Conservation (phyloP, 169 alveolate species). For the Blepharisma undulans region DNA sequence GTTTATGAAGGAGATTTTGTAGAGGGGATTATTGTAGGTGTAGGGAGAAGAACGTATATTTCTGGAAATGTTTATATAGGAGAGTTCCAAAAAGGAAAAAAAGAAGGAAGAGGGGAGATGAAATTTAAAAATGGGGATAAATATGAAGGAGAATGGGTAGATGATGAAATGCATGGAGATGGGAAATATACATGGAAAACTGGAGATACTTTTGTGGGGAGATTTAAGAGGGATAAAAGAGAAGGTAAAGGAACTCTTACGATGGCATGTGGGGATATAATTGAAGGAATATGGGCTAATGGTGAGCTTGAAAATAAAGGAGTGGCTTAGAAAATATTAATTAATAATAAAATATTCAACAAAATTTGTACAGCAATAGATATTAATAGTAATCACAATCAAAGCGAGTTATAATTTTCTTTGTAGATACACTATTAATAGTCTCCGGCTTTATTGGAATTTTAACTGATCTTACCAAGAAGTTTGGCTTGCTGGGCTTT, state of each 20-base stretch:
- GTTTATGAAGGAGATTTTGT: constrained; percentile 85
- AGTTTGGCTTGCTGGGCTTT: background rate
- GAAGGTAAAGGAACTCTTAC: constrained; percentile 27
- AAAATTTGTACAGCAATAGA: background rate
- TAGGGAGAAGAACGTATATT: constrained; percentile 71
- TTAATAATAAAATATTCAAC: no score
- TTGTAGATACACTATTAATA: background rate
- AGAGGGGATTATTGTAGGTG: constrained; percentile 78
- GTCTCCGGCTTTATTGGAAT: background rate
- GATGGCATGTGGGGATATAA: background rate
- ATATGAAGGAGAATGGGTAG: constrained; percentile 87
- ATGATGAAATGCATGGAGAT: constrained; percentile 82
- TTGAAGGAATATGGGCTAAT: background rate
- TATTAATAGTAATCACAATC: background rate
- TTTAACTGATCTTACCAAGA: background rate
- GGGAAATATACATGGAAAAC: constrained; percentile 82
- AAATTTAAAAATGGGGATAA: constrained; percentile 85
- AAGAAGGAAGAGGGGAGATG: constrained; percentile 87
- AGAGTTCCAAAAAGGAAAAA: constrained; percentile 78
- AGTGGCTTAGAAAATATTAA: background rate
- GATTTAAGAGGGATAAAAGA: constrained; percentile 78
- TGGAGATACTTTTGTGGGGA: constrained; percentile 82
- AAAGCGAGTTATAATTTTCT: background rate
- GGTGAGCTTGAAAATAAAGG: background rate
- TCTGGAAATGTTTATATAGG: constrained; percentile 88